Conservation (phyloP, 2,329 filamentous ascomycete species). For the Ophiostoma ips region DNA sequence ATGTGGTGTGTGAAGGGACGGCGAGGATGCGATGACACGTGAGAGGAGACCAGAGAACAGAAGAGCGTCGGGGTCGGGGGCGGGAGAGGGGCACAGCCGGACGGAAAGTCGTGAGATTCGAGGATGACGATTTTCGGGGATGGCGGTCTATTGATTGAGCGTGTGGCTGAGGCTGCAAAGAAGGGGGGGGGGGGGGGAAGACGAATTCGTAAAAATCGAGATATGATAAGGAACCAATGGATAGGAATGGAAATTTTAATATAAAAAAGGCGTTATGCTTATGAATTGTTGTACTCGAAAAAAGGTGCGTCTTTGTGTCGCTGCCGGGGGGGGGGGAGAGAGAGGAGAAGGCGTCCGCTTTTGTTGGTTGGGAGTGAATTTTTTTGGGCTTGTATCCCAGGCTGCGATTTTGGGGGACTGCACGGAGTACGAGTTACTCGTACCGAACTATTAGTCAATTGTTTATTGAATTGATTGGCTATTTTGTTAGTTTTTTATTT, state of each 20-base stretch:
- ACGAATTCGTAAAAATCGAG: background rate
- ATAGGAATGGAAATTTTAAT: background rate
- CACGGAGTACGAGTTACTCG: too few relatives aligned
- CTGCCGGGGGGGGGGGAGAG: background rate
- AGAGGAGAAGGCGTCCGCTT: background rate
- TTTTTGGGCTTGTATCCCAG: background rate
- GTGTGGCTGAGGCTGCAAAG: too few relatives aligned
- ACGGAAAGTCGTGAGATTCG: too few relatives aligned
- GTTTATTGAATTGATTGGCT: background rate
- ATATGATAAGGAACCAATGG: slow-evolving; percentile 1
- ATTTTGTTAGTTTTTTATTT: background rate
- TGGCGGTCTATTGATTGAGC: too few relatives aligned
- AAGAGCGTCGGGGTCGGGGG: too few relatives aligned
- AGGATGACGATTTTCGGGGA: too few relatives aligned
- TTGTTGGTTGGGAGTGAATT: background rate
- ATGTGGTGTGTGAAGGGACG: background rate
- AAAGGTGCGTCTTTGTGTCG: background rate
- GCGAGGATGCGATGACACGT: background rate
- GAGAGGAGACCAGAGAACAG: background rate
- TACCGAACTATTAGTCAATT: too few relatives aligned
- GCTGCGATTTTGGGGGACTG: too few relatives aligned
- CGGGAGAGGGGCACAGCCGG: too few relatives aligned
- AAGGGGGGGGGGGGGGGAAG: too few relatives aligned
- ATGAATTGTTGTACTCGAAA: background rate
- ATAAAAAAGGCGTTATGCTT: background rate